Percentiles rank a stretch among this genome's conserved stretches.
These are phyloP conservation scores for Quercus dentata DNA, from an alignment of 306 rosid genomes.

Conservation along the genomic window DNA sequence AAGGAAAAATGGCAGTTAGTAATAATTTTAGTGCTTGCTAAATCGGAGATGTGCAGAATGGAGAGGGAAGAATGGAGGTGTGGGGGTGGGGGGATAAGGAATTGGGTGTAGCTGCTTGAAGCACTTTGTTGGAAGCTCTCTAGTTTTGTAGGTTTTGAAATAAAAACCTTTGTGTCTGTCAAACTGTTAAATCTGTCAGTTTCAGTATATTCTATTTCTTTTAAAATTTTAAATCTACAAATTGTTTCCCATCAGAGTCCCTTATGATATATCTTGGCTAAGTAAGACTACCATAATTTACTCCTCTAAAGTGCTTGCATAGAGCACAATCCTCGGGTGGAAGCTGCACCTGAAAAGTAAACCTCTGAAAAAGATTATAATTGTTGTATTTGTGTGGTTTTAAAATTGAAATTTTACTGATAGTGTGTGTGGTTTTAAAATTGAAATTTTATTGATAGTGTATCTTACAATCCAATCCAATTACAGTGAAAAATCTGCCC, in stretches of 20 bases:
- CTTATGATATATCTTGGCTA: neutral
- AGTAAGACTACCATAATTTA: neutral
- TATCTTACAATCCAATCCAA: too few relatives aligned
- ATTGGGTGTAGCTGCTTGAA: too few relatives aligned
- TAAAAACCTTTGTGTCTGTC: too few relatives aligned
- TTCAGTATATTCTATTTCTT: neutral
- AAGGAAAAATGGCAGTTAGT: neutral
- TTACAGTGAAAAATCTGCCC: too few relatives aligned
- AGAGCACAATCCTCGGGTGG: neutral
- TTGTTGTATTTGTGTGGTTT: neutral
- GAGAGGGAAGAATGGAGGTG: neutral
- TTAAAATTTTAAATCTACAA: neutral
- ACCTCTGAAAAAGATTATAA: neutral
- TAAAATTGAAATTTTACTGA: neutral
- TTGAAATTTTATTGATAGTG: too few relatives aligned
- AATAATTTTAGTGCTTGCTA: neutral
- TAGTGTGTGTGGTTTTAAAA: neutral
- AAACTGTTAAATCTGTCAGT: too few relatives aligned
- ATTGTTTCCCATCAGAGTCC: too few relatives aligned
- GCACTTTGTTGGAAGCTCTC: too few relatives aligned
- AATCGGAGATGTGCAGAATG: neutral
- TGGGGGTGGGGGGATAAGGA: too few relatives aligned
- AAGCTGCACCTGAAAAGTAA: neutral
- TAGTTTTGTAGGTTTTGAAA: too few relatives aligned
- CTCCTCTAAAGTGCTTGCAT: neutral